Percentiles rank a stretch among this genome's conserved stretches.
Conservation (phyloP, 371 early-diverging fungal genomes). For the Mortierella sp. region DNA sequence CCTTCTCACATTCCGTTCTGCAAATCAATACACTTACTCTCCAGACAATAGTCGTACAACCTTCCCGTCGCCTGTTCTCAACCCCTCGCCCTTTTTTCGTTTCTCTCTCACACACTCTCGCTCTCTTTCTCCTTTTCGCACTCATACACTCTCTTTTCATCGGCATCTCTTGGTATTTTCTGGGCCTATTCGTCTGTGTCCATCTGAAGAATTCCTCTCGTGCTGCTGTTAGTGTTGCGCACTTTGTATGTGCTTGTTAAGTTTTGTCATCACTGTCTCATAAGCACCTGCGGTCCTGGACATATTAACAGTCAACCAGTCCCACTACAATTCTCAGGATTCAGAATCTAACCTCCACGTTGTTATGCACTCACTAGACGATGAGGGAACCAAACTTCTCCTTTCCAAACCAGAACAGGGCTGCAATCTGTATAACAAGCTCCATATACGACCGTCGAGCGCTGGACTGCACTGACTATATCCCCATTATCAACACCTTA, state of each 20-base stretch:
- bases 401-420: constrained; percentile 79
- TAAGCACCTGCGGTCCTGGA: not conserved
- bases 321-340: not conserved
- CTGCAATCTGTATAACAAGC: constrained; percentile 82
- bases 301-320: too few relatives aligned
- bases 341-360: not conserved
- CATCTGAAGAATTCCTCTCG: not conserved
- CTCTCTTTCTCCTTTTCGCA: constrained; percentile 9
- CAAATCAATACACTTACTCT: not conserved
- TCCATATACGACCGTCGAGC: constrained; percentile 91
- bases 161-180: not conserved
- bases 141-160: constrained; percentile 2
- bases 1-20: constrained; percentile 3
- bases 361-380: constrained; percentile 17
- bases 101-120: not conserved
- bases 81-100: constrained; percentile 1
- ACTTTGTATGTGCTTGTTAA: not conserved
- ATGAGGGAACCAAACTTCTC: constrained; percentile 90
- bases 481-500: constrained; percentile 88
- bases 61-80: too few relatives aligned
- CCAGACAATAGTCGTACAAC: not conserved
- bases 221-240: not conserved
- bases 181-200: too few relatives aligned
- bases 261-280: not conserved
- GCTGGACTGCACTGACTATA: constrained; percentile 87